Evolutionary conservation across 202 grass and related monocot genomes (phyloP), one percentile per base, ranked within the genome.

Genomic region (Elaeis oleifera): DNA sequence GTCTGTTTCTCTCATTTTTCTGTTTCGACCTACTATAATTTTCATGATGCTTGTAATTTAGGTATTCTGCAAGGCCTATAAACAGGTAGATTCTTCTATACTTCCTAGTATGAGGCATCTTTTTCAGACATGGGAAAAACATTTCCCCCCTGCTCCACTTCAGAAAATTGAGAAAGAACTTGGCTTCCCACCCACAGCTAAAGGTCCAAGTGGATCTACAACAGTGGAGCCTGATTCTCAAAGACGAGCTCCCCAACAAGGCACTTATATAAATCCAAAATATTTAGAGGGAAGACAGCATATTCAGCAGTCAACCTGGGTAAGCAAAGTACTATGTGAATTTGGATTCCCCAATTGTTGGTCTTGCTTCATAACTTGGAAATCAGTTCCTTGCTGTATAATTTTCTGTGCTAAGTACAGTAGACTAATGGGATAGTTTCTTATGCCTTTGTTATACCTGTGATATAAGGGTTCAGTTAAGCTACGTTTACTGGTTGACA

Each of bases 51-150:
- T 3, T 13, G 36, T 14, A 25, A 63, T 58, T 57, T n/a, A 99
- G 94, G 94, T 99, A 53, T 99, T 99, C 25, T 99, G 94, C 85
- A 99, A 94, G 72, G 94, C 82, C 17, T 99, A 99, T 72, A 99
- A 66, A 31, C 82, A 84, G 59, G 94, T 99, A 63, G 94, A 99
- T 63, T 78, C 94, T 48, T 66, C 85, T 49, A 72, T 89, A 60
- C 94, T 87, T 84, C 69, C 84, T 56, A 99, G 88, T 76, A 99
- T 99, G 94, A 86, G 88, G 59, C 94, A 99, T 83, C 76, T 99
- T 62, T 99, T 99, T 65, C 88, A 88, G 60, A 99, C 94, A 67
- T 99, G 94, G 94, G 89, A 83, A 82, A 88, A 85, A 69, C 88
- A 89, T 6, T 99, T 99, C 63, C 86, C 88, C 62, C 51, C 66